Conservation (phyloP, 768 basidiomycete species). For the Leccinum boreale region DNA sequence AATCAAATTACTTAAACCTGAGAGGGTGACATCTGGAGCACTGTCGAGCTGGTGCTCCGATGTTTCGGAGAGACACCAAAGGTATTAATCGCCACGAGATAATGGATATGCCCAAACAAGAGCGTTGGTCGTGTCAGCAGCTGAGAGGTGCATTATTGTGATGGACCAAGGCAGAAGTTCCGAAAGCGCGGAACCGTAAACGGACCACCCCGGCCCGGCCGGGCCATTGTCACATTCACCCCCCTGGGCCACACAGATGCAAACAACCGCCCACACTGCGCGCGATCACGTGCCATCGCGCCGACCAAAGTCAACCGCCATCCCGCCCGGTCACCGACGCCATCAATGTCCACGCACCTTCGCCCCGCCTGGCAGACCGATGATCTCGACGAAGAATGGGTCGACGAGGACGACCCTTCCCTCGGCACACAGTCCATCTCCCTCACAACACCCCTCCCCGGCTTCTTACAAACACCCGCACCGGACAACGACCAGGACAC, state of each 20-base stretch:
- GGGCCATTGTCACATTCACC: too few relatives aligned
- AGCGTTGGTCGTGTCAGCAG: background rate
- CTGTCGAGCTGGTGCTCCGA: background rate
- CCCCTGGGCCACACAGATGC: slow-evolving; percentile 8
- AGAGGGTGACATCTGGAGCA: slow-evolving; percentile 2
- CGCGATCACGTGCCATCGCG: slow-evolving; percentile 31
- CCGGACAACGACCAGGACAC: slow-evolving; percentile 32
- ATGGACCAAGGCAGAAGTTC: slow-evolving; percentile 19
- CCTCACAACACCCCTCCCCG: slow-evolving; percentile 54
- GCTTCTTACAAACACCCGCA: slow-evolving; percentile 42
- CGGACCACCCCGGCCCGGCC: background rate
- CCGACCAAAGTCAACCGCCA: slow-evolving; percentile 3
- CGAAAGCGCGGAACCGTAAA: slow-evolving; percentile 9
- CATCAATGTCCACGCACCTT: slow-evolving; percentile 8
- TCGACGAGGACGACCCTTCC: slow-evolving; percentile 49
- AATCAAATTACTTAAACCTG: slow-evolving; percentile 4
- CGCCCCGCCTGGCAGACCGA: slow-evolving; percentile 84
- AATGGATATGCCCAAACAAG: background rate
- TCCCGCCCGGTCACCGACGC: background rate
- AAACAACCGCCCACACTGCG: slow-evolving; percentile 19
- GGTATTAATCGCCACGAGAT: background rate
- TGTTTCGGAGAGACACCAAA: background rate
- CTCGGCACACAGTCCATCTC: slow-evolving; percentile 55
- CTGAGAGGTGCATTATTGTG: background rate
- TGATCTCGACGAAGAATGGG: slow-evolving; percentile 91